phyloP scores from a whole-genome alignment of 176 grass and related monocot genomes.

The Triticum timopheevii region DNA sequence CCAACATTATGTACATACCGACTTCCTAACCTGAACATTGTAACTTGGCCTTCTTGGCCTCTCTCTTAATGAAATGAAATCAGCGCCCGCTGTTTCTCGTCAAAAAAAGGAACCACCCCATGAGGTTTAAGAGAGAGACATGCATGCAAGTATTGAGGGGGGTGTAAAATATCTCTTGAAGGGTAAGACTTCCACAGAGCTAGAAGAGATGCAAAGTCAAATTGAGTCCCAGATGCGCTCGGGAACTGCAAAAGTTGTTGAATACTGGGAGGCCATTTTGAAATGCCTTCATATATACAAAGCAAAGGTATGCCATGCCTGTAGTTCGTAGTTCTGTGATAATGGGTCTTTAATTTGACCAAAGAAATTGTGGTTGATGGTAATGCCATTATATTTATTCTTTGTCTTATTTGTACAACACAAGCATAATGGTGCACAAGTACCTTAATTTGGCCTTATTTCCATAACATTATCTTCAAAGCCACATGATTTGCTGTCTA shows the following conservation, averaged over 20 bases:
- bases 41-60: too few relatives aligned
- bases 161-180: constrained; percentile 92
- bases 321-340: constrained; percentile 15
- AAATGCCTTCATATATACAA: constrained; percentile 97
- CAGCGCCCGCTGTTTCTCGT: too few relatives aligned
- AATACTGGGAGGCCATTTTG: constrained; percentile 97
- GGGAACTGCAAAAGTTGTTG: constrained; percentile 96
- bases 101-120: constrained; percentile 44
- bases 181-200: constrained; percentile 67
- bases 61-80: too few relatives aligned
- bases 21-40: too few relatives aligned
- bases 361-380: constrained; percentile 7
- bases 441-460: background rate
- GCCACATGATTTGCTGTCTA: background rate
- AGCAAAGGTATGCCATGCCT: constrained; percentile 76
- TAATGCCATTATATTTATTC: background rate
- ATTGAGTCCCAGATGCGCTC: constrained; percentile 96
- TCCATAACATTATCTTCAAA: constrained; percentile 2
- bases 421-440: background rate
- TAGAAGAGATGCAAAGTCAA: constrained; percentile 86
- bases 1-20: too few relatives aligned
- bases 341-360: background rate
- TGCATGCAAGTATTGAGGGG: constrained; percentile 87
- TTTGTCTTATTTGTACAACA: background rate
- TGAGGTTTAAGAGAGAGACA: constrained; percentile 89